phyloP scores from a whole-genome alignment of 2,329 filamentous ascomycete species.

The Xylariales sp. region DNA sequence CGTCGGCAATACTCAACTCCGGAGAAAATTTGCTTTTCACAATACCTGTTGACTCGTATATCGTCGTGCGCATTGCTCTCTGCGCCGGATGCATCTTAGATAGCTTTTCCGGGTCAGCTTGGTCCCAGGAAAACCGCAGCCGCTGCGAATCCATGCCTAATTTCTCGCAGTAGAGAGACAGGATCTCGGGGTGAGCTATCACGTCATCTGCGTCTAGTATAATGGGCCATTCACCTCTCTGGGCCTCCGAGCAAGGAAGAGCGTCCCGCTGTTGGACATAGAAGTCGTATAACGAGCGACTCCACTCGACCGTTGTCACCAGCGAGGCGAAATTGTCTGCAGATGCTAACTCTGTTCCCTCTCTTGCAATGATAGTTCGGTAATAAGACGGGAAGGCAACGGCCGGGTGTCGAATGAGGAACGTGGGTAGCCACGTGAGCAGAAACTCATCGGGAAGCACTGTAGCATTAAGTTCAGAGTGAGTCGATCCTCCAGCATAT shows the following conservation, averaged over 20 bases:
- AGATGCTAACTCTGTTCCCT: background rate
- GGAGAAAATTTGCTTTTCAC: no score
- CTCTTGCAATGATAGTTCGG: no score
- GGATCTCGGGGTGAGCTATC: no score
- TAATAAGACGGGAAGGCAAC: constrained; percentile 31
- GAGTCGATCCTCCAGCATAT: constrained; percentile 1
- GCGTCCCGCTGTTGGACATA: background rate
- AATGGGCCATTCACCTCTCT: no score
- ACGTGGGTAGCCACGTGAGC: constrained; percentile 24
- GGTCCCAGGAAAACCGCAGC: background rate
- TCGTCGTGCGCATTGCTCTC: background rate
- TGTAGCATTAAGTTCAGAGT: constrained; percentile 21
- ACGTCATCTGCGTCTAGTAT: no score
- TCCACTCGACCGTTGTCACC: background rate
- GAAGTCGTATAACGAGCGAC: background rate
- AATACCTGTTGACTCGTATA: background rate
- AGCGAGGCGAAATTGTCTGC: background rate
- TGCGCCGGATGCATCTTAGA: background rate
- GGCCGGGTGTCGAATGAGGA: constrained; percentile 34
- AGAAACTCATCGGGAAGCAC: constrained; percentile 30
- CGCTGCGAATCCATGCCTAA: background rate
- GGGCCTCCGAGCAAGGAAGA: background rate
- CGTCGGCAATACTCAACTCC: background rate
- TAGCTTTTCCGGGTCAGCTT: background rate
- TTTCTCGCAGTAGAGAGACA: background rate